Conservation (phyloP, 1,284 basidiomycete genomes). For the Bondarzewia mesenterica region DNA sequence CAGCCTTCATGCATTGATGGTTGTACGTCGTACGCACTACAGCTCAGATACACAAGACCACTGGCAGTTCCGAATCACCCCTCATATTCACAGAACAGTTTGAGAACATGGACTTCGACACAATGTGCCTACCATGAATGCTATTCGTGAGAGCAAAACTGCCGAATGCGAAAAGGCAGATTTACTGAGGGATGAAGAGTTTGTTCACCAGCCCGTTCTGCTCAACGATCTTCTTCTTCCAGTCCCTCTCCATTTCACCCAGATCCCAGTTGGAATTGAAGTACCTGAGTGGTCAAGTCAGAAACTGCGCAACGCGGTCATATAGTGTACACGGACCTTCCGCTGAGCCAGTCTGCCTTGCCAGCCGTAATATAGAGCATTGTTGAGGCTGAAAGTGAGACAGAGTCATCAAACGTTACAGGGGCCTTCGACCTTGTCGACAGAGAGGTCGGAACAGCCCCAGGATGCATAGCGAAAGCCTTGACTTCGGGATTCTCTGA, state of each 20-base stretch:
- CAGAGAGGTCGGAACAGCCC: constrained; percentile 3
- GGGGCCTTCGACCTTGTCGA: background rate
- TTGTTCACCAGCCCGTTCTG: constrained; percentile 5
- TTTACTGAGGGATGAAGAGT: constrained; percentile 1
- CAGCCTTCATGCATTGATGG: too few species aligned
- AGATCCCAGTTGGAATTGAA: constrained; percentile 8
- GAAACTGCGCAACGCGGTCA: background rate
- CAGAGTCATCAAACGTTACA: background rate
- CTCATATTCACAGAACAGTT: too few species aligned
- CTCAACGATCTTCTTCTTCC: constrained; percentile 7
- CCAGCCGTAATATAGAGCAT: constrained; percentile 7
- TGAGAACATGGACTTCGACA: too few species aligned
- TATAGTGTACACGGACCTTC: constrained; percentile 3
- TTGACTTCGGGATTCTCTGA: constrained; percentile 7
- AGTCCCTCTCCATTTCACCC: constrained; percentile 5
- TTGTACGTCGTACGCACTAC: too few species aligned
- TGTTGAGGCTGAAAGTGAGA: constrained; percentile 6
- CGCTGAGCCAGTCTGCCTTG: constrained; percentile 8
- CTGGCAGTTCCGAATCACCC: too few species aligned
- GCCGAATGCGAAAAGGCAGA: too few species aligned
- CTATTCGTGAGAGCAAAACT: too few species aligned
- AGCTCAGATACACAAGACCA: too few species aligned
- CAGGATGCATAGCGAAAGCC: constrained; percentile 10
- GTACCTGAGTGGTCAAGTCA: background rate
- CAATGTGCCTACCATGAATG: too few species aligned